Base-by-base conservation (phyloP, 306 rosid genomes). In the Casuarina cunninghamiana region DNA sequence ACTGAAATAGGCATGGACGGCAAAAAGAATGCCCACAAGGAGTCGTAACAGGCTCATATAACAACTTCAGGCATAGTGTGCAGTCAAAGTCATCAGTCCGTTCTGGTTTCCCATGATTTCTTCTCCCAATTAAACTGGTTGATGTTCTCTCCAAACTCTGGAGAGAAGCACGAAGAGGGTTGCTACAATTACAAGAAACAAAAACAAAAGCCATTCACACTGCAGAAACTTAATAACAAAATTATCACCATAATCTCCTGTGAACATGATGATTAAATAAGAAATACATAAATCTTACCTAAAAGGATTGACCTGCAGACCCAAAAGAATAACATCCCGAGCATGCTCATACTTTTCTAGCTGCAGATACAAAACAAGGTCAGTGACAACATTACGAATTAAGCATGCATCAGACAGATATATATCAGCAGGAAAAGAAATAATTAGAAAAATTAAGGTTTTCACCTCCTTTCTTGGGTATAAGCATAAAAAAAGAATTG, bases 1-100 rank as follows among this genome's bases (percentile, higher is more conserved):
- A 77, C 89, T 90, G 99, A 84, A 93, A 93, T 50, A 96, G 79
- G 77, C 98, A 96, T 55, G 98, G 87, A 9, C 90, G 99, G 84
- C 98, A 96, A 83, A 96, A 96, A 10, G 98, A 89, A 86, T 96
- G 99, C 70, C 99, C 99, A 85, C 99, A 96, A 78, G 99, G 96
- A 67, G 98, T 93, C 82, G 99, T 96, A 66, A 96, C 83, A 71
- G 99, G 98, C 81, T 90, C 94, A 67, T 87, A 93, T 42, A 93
- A 82, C 75, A 93, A 87, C 87, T 96, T 96, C 82, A 93, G 84
- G 85, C 99, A 96, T 74, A 96, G 81, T 46, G 96, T 93, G 84
- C 99, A 93, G 86, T 96, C 93, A 80, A 88, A 96, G 55, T 96
- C 99, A 80, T 91, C 98, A 76, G 82, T 87, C 11, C 91, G 91